Base-by-base conservation (phyloP, 495 filamentous ascomycete species). In the Penicillium atrosanguineum region DNA sequence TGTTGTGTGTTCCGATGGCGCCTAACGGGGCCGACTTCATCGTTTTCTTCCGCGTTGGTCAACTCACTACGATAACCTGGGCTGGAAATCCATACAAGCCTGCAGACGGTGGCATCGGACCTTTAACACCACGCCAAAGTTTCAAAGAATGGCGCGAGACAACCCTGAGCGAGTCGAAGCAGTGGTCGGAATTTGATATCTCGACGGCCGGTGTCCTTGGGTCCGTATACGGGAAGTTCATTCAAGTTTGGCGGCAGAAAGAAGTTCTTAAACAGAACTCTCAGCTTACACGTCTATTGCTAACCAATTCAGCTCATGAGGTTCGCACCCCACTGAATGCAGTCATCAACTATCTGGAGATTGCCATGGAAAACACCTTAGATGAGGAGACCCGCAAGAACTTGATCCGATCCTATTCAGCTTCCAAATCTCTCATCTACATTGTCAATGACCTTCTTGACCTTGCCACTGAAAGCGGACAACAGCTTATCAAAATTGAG, bases 341-440 rank as follows among this genome's bases (percentile, higher is more conserved):
- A 19, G 94, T 97, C 62, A 93, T 97, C 65, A 97, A 97, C 60
- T 96, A 94, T 53, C 75, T 97, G 3, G 93, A 97, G 61, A 96
- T 96, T 57, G 93, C 93, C 0, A 73, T 97, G 3, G 93, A 97
- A 67, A 89, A 89, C 2, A 70, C 83, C 0, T 76, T 96, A 1
- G 91, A 96, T 60, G 67, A 77, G 9, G 92, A 96, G 55, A 96
- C 89, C 1, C 79, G 93, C 23, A 92, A 96, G n/a, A 95, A 95
- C 56, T 76, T 97, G 25, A 82, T 87, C 8, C 87, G 71, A 31
- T 75, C 71, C 6, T 64, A 97, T 62, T 95, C 91, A 9, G 93
- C 93, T n/a, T 97, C 93, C 1, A 96, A 95, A 66, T 95, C 90
- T 1, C 73, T 96, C 11, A 93, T 97, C n/a, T 96, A 94, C 68